Percentiles rank a stretch among this genome's conserved stretches.
Conservation (phyloP, 495 filamentous ascomycete genomes). For the Recurvomyces mirabilis region DNA sequence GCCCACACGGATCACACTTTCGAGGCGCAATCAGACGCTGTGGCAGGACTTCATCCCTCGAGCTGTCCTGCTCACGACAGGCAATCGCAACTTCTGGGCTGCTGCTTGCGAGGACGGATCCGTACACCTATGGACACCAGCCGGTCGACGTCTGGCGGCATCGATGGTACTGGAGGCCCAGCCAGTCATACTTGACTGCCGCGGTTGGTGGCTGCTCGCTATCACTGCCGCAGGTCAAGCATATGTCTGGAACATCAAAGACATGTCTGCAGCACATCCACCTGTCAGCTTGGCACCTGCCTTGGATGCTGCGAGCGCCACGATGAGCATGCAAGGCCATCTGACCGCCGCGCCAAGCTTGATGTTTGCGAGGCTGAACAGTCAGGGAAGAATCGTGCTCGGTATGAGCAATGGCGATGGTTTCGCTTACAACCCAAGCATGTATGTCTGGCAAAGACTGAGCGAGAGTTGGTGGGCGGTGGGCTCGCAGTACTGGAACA, state of each 20-base stretch:
- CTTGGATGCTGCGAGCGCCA: conserved; percentile 76
- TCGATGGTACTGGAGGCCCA: conserved; percentile 81
- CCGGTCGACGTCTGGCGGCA: conserved; percentile 75
- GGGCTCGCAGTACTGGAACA: conserved; percentile 96
- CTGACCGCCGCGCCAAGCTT: conserved; percentile 65
- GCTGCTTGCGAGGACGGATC: conserved; percentile 88
- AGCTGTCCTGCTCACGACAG: conserved; percentile 72
- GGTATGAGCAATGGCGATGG: conserved; percentile 89
- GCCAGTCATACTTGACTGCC: conserved; percentile 82
- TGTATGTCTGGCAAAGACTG: conserved; percentile 90
- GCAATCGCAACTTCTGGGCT: conserved; percentile 82
- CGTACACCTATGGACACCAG: conserved; percentile 88
- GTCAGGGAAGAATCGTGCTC: conserved; percentile 67
- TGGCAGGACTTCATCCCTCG: conserved; percentile 92
- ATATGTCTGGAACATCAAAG: conserved; percentile 86
- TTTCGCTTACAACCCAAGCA: conserved; percentile 66
- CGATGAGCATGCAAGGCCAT: conserved; percentile 51
- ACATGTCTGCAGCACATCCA: conserved; percentile 62
- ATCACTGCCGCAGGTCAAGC: conserved; percentile 81
- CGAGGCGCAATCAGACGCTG: conserved; percentile 70
- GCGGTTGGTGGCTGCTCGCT: conserved; percentile 78
- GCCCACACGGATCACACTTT: conserved; percentile 69
- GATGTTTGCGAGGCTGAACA: conserved; percentile 83
- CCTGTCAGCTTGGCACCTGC: conserved; percentile 84
- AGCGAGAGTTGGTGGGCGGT: conserved; percentile 97